Conservation (phyloP, 169 alveolate species). For the Blepharisma undulans region DNA sequence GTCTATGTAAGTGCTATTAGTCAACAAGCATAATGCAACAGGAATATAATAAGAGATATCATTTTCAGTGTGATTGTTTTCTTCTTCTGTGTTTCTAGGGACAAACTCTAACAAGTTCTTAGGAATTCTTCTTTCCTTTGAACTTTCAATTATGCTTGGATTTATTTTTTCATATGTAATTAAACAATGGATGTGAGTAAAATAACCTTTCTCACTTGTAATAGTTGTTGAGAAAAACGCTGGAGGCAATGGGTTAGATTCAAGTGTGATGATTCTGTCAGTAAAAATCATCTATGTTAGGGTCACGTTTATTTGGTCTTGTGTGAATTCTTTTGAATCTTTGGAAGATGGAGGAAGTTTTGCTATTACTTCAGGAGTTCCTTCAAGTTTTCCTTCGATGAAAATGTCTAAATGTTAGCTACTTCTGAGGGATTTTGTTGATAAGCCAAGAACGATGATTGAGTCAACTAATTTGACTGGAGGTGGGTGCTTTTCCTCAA, state of each 20-base stretch:
- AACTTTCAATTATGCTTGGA: background rate
- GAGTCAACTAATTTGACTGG: conserved; percentile 1
- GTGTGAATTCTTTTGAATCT: background rate
- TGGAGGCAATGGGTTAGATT: conserved; percentile 8
- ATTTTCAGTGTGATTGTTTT: background rate
- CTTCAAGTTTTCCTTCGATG: background rate
- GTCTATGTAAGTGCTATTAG: conserved; percentile 7
- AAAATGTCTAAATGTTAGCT: background rate
- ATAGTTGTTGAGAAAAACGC: conserved; percentile 9
- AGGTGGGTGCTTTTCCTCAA: background rate
- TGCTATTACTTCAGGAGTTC: background rate
- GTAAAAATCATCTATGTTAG: conserved; percentile 20
- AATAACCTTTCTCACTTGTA: background rate
- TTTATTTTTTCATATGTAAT: conserved; percentile 21
- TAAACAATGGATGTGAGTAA: conserved; percentile 26
- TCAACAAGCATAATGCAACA: conserved; percentile 16
- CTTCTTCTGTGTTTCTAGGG: background rate
- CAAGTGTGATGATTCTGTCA: background rate
- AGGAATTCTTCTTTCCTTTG: background rate
- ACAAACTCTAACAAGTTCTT: background rate
- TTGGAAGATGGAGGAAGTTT: background rate
- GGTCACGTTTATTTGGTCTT: background rate
- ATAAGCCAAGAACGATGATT: conserved; percentile 4
- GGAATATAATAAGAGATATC: conserved; percentile 6
- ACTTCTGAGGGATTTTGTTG: background rate